Percentiles rank a stretch among this genome's conserved stretches.
phyloP scores from a whole-genome alignment of 2,329 filamentous ascomycete genomes.

The Fusarium bulbicola region DNA sequence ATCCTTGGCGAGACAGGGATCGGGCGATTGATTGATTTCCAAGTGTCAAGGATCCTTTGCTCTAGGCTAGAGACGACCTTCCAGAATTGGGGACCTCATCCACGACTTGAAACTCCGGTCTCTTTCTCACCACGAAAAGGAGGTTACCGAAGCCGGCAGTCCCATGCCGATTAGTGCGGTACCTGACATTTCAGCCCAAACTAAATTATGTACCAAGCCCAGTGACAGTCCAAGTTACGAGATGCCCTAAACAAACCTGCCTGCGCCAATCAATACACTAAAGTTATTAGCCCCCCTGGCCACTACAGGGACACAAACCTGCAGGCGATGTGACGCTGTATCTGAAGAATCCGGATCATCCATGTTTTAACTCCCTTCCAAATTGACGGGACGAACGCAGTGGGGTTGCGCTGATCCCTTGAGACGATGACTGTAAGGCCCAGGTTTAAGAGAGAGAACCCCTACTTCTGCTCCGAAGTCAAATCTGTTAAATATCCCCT shows the following conservation, averaged over 20 bases:
- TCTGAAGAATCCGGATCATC: constrained; percentile 7
- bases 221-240: background rate
- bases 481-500: constrained; percentile 17
- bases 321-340: constrained; percentile 1
- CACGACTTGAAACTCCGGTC: constrained; percentile 6
- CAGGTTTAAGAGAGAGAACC: background rate
- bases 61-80: constrained; percentile 5
- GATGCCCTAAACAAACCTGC: background rate
- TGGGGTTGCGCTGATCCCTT: background rate
- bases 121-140: background rate
- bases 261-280: background rate
- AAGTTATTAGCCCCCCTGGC: background rate
- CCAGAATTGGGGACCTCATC: constrained; percentile 5
- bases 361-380: background rate
- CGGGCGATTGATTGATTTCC: background rate
- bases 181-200: background rate
- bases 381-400: constrained; percentile 5
- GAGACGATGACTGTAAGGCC: constrained; percentile 9
- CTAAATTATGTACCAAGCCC: background rate
- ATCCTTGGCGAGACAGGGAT: background rate
- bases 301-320: background rate
- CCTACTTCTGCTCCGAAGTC: background rate
- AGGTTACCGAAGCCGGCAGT: background rate
- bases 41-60: background rate
- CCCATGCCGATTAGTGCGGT: background rate